Conservation (phyloP, 208 protist species). For the Trypanosoma cruzi region DNA sequence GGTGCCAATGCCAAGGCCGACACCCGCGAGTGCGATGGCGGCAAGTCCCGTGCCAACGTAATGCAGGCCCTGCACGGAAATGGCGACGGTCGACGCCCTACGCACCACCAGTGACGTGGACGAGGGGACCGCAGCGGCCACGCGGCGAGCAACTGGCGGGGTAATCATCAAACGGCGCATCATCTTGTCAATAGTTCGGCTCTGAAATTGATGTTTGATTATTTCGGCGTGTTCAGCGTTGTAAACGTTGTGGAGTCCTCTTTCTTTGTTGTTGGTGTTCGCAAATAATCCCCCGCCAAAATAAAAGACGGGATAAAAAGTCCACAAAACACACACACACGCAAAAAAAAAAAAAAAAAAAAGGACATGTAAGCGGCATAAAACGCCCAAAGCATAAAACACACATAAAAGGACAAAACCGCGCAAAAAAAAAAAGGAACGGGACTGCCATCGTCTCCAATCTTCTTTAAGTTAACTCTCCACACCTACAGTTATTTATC, state of each 20-base stretch:
- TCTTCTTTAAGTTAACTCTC: neutral
- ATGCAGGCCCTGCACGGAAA: constrained; percentile 75
- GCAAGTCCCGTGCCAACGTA: constrained; percentile 81
- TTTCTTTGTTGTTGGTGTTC: too few relatives aligned
- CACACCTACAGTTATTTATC: neutral
- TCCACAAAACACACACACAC: neutral
- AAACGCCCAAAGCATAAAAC: too few relatives aligned
- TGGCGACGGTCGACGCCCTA: constrained; percentile 60
- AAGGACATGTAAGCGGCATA: too few relatives aligned
- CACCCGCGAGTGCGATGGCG: constrained; percentile 63
- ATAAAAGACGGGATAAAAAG: neutral
- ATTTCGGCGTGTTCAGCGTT: neutral
- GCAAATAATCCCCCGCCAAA: too few relatives aligned
- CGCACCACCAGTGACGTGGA: constrained; percentile 47
- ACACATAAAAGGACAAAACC: too few relatives aligned
- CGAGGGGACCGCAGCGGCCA: constrained; percentile 28
- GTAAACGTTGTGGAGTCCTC: too few relatives aligned
- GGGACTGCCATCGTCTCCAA: too few relatives aligned
- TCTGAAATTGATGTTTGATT: neutral
- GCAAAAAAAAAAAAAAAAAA: neutral
- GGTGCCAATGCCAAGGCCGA: constrained; percentile 40
- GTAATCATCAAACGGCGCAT: constrained; percentile 58
- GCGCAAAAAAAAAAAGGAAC: too few relatives aligned
- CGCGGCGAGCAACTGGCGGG: constrained; percentile 38
- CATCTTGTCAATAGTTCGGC: constrained; percentile 32